phyloP scores from a whole-genome alignment of 345 rosid species.

The Ceriops decandra region DNA sequence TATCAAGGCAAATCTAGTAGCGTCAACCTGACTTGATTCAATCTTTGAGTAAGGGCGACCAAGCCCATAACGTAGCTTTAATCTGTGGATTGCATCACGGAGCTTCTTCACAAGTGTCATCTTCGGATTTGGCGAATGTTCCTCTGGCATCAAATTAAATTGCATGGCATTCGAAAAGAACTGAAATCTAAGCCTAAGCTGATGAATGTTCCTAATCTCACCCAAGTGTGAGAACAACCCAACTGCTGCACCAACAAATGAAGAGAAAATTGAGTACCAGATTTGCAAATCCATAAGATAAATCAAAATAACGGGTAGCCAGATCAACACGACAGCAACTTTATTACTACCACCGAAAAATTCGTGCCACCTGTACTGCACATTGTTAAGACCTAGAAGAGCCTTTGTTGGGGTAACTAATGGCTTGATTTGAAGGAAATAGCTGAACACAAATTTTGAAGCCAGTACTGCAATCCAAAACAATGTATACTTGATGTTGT shows the following conservation, averaged over 20 bases:
- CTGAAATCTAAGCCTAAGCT: slow-evolving; percentile 88
- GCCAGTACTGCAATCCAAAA: slow-evolving; percentile 65
- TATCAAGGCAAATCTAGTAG: slow-evolving; percentile 77
- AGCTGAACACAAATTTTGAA: slow-evolving; percentile 73
- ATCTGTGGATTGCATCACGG: slow-evolving; percentile 69
- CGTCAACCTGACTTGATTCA: slow-evolving; percentile 81
- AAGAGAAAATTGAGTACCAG: slow-evolving; percentile 80
- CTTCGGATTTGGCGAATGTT: slow-evolving; percentile 40
- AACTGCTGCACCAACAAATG: slow-evolving; percentile 55
- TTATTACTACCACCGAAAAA: slow-evolving; percentile 64
- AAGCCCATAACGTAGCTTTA: slow-evolving; percentile 78
- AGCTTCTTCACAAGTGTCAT: slow-evolving; percentile 67
- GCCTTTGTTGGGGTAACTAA: slow-evolving; percentile 62
- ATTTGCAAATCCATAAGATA: slow-evolving; percentile 84
- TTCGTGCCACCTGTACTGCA: slow-evolving; percentile 60
- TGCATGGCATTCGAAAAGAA: slow-evolving; percentile 90
- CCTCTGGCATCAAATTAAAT: slow-evolving; percentile 84
- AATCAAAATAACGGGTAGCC: slow-evolving; percentile 74
- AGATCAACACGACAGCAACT: slow-evolving; percentile 51
- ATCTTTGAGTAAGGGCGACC: slow-evolving; percentile 74
- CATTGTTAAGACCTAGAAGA: slow-evolving; percentile 32
- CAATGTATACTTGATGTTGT: slow-evolving; percentile 65
- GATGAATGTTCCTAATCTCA: slow-evolving; percentile 78
- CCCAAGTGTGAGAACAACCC: slow-evolving; percentile 89
- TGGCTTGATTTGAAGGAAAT: slow-evolving; percentile 75